Evolutionary conservation across 352 stramenopile species (phyloP), one percentile per base, ranked within the genome.

Genomic region (Globisporangium megalacanthum): DNA sequence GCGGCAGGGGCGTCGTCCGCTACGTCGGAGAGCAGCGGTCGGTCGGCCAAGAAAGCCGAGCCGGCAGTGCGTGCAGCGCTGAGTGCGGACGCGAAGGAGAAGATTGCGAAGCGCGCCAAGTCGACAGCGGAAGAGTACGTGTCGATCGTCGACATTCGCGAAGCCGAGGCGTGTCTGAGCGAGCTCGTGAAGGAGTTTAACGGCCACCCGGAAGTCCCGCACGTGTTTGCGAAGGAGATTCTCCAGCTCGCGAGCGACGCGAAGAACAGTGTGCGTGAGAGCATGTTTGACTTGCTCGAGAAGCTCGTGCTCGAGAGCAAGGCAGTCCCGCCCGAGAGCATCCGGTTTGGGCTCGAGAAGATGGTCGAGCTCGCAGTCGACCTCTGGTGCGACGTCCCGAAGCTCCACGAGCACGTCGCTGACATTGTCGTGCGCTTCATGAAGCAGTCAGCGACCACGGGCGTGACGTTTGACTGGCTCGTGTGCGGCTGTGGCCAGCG

Each of bases 341-440:
- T 94, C 19, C 74, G 72, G 36, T 77, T 75, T 36, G 77, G 68
- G 19, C 73, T 92, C 42, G 72, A 80, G 47, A 80, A 88, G 56
- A 77, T 70, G 49, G 61, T 91, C 33, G 74, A 78, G 53, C 31
- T 86, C 4, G 78, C 69, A 8, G 75, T 72, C n/a, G 77, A 91
- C 58, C 51, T 92, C 20, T 87, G 74, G 78, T 94, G 82, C 51
- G 84, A 94, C 54, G 84, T 94, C 13, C 84, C 84, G 2, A 94
- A 90, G 70, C 70, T 90, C 6, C 77, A 87, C 54, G 78, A 92
- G 44, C 75, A 92, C 61, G 66, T 92, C 31, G 75, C 77, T n/a
- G 58, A 76, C 44, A 76, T 94, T 49, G 56, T 86, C n/a, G 66
- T 75, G n/a, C 75, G 77, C 13, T 91, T 92, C 56, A 80, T 89